phyloP scores from a whole-genome alignment of 2,329 filamentous ascomycete species.

The Penicillium corylophilum region DNA sequence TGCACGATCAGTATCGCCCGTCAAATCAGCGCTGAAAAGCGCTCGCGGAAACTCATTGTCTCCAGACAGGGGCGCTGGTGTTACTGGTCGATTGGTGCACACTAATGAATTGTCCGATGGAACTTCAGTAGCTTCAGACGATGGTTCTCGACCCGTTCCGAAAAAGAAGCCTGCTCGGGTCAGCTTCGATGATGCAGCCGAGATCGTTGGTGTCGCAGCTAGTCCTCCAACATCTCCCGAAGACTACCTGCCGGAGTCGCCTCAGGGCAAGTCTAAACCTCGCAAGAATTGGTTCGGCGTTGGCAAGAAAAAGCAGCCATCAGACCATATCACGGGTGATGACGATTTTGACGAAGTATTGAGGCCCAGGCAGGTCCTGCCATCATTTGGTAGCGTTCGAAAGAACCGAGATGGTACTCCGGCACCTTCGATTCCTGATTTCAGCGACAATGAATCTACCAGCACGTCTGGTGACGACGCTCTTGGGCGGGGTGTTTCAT shows the following conservation, averaged over 20 bases:
- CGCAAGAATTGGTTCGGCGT: constrained; percentile 37
- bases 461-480: constrained; percentile 50
- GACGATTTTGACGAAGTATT: constrained; percentile 57
- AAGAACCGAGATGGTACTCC: constrained; percentile 40
- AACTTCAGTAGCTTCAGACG: constrained; percentile 50
- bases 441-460: constrained; percentile 34
- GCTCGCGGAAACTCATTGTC: constrained; percentile 47
- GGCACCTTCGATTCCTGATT: constrained; percentile 18
- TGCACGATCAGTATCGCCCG: constrained; percentile 59
- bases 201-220: constrained; percentile 48
- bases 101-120: constrained; percentile 58
- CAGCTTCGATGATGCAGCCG: constrained; percentile 66
- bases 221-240: constrained; percentile 44
- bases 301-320: constrained; percentile 32
- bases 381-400: constrained; percentile 63
- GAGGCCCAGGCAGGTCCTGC: constrained; percentile 59
- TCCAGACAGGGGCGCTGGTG: constrained; percentile 30
- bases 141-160: constrained; percentile 39
- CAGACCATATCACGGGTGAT: constrained; percentile 32
- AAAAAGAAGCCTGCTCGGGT: constrained; percentile 58
- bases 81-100: constrained; percentile 30
- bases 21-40: constrained; percentile 62
- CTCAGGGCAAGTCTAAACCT: constrained; percentile 33
- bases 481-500: constrained; percentile 22
- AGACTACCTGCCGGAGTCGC: constrained; percentile 36